phyloP scores from a whole-genome alignment of 73 alveolate genomes.

The Uronychia setigera region DNA sequence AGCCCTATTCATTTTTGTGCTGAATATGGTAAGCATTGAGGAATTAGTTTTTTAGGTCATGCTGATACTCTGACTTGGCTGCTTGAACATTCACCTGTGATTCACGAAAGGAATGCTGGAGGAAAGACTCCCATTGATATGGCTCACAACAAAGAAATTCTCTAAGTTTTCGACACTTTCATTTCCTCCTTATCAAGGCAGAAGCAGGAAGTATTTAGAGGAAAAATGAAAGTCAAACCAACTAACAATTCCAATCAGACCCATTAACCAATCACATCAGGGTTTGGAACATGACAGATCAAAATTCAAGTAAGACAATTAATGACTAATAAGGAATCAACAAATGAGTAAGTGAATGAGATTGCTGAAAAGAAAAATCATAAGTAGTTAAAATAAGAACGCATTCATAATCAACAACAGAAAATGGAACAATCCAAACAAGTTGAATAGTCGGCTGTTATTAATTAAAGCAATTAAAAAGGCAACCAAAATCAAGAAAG shows the following conservation, averaged over 20 bases:
- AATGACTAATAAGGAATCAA: not conserved
- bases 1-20: constrained; percentile 23
- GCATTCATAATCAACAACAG: no score
- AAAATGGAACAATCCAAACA: no score
- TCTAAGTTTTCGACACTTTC: not conserved
- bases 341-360: no score
- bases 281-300: not conserved
- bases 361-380: no score
- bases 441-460: no score
- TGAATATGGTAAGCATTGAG: constrained; percentile 10
- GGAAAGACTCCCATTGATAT: constrained; percentile 38
- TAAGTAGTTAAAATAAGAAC: no score
- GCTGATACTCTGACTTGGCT: constrained; percentile 11
- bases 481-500: no score
- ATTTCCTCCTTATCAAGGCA: not conserved
- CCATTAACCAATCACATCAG: not conserved
- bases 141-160: constrained; percentile 2
- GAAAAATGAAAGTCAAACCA: not conserved
- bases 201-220: not conserved
- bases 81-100: not conserved
- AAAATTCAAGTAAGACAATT: not conserved
- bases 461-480: no score
- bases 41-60: constrained; percentile 25
- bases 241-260: not conserved
- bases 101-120: constrained; percentile 4